Evolutionary conservation across 2,329 filamentous ascomycete genomes (phyloP), one percentile per base, ranked within the genome.

Genomic region (Aspergillus luchuensis): DNA sequence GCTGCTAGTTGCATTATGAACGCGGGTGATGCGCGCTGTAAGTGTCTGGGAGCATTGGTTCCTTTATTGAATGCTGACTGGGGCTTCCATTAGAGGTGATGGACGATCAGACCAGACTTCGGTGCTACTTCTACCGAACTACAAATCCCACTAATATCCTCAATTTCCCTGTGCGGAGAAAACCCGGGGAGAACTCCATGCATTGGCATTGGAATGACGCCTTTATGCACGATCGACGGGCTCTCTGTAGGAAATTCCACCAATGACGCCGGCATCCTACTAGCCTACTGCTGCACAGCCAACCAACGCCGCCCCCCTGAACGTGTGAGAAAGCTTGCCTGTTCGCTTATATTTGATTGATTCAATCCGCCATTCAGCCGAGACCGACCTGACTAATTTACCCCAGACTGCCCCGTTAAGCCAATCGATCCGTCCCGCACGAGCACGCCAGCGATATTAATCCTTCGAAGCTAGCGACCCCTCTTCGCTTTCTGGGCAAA

Each of bases 201-300:
- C 47, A 50, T 15, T 30, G 47, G 53, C 17, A 13, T 19, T 17
- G 21, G 39, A 48, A 30, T 54, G 51, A 51, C 38, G 47, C 48
- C 51, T 50, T 21, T 23, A 49, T 60, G 30, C 30, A 53, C 10
- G 50, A 53, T 53, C 50, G 33, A 36, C 50, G 50, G 50, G 17
- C 13, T 53, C 30, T 25, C 19, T 30, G 38, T 41, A 21, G 23
- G 33, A 39, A 55, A 59, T 64, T 59, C 63, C 59, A 62, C 63
- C 63, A 66, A 66, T 66, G 23, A 61, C 53, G 30, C 53, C 36
- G 10, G n/a, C 53, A 25, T 10, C 47, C 47, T 2, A 36, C 33
- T 17, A 7, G n/a, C 11, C 47, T 25, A n/a, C 1, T 33, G 11
- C 47, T 50, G 47, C 47, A 11, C 47, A 30, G 25, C 47, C 47